phyloP scores from a whole-genome alignment of 2,329 filamentous ascomycete genomes.

The Colletotrichum musae region DNA sequence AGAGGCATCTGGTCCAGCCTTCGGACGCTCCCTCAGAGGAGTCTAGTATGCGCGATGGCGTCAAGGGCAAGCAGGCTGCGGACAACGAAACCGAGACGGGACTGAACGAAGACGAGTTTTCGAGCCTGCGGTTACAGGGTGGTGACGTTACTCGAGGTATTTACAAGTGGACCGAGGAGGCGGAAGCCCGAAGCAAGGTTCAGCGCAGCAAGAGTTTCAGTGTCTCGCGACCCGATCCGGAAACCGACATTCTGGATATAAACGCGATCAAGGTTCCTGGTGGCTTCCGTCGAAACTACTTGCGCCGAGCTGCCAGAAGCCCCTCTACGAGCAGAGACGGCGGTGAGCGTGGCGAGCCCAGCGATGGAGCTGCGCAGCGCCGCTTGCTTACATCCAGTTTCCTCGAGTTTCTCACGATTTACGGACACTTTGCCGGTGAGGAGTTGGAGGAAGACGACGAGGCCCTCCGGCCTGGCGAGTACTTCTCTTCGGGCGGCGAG shows the following conservation, averaged over 20 bases:
- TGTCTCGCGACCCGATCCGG: constrained; percentile 81
- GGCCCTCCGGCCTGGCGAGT: constrained; percentile 87
- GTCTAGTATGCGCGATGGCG: constrained; percentile 57
- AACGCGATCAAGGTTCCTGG: constrained; percentile 93
- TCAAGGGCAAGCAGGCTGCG: constrained; percentile 69
- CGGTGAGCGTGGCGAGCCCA: constrained; percentile 54
- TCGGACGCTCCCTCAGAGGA: constrained; percentile 65
- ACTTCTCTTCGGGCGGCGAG: constrained; percentile 85
- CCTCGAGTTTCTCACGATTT: constrained; percentile 93
- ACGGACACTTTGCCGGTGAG: constrained; percentile 97
- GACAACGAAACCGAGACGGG: constrained; percentile 53
- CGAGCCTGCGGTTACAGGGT: constrained; percentile 91
- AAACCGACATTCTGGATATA: constrained; percentile 87
- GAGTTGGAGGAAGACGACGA: constrained; percentile 98
- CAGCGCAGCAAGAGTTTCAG: constrained; percentile 92
- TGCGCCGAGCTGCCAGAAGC: constrained; percentile 81
- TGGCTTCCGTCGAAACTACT: constrained; percentile 91
- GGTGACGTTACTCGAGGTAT: constrained; percentile 96
- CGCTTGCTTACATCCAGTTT: constrained; percentile 91
- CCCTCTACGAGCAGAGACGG: constrained; percentile 61
- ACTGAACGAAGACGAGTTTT: constrained; percentile 86
- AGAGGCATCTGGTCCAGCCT: constrained; percentile 86
- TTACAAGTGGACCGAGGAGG: constrained; percentile 96
- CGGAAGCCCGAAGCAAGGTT: constrained; percentile 77
- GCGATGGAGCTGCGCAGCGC: constrained; percentile 59